phyloP scores from a whole-genome alignment of 148 eudicot genomes.

The Camellia japonica region DNA sequence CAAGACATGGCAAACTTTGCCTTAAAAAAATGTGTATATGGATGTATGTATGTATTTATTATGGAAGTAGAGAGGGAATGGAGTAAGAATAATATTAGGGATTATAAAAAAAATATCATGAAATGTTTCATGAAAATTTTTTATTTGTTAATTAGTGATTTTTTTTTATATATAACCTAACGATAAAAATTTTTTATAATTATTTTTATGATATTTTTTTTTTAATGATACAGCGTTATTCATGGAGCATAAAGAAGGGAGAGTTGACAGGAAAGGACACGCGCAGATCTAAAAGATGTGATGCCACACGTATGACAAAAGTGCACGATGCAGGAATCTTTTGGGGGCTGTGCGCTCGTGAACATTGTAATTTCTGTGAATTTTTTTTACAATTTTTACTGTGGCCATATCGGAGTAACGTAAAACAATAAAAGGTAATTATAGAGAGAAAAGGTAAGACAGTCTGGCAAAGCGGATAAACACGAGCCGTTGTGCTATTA shows the following conservation, averaged over 20 bases:
- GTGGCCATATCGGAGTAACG: too few species aligned
- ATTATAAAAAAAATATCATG: too few species aligned
- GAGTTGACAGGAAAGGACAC: slow-evolving; percentile 7
- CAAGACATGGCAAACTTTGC: too few species aligned
- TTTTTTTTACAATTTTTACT: not conserved
- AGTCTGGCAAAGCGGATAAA: not conserved
- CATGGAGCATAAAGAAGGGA: not conserved
- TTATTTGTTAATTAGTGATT: too few species aligned
- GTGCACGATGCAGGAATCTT: slow-evolving; percentile 14
- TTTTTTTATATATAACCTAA: too few species aligned
- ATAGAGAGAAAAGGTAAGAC: not conserved
- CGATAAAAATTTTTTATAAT: too few species aligned
- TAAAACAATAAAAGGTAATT: not conserved
- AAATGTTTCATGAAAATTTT: too few species aligned
- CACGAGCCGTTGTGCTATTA: not conserved
- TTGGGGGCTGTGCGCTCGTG: slow-evolving; percentile 8
- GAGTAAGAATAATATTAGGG: too few species aligned
- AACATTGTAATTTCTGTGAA: not conserved
- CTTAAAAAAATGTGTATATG: too few species aligned
- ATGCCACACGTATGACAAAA: slow-evolving; percentile 25
- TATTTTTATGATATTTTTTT: too few species aligned
- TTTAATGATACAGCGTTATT: too few species aligned
- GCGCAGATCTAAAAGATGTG: slow-evolving; percentile 12
- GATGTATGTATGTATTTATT: not conserved
- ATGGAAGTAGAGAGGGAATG: not conserved